Evolutionary conservation across 345 rosid species (phyloP).

Genomic region (Gossypium turneri): DNA sequence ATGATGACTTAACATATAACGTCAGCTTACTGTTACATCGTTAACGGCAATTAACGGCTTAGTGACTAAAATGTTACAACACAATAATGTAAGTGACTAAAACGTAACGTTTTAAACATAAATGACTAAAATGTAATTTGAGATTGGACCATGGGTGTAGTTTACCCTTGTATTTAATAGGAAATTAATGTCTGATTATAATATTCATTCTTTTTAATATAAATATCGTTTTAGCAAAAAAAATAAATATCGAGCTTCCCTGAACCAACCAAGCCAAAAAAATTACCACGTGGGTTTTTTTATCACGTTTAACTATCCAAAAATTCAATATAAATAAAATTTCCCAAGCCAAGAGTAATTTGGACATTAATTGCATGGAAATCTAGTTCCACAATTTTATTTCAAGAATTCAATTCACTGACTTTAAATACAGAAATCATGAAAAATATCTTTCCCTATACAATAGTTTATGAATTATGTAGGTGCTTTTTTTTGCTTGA

Average conservation of each 20-base stretch:
- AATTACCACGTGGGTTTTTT: background rate
- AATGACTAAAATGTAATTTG: too few species aligned
- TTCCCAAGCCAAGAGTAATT: background rate
- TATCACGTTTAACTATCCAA: background rate
- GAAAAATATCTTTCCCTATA: background rate
- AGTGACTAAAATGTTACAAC: too few species aligned
- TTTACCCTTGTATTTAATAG: too few species aligned
- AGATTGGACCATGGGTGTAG: too few species aligned
- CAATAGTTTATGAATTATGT: background rate
- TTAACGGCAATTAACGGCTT: too few species aligned
- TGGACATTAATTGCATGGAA: background rate
- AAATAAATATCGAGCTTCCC: background rate
- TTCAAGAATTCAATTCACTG: background rate
- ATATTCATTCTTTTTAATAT: background rate
- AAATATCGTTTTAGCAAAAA: too few species aligned
- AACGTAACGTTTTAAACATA: too few species aligned
- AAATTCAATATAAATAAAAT: background rate
- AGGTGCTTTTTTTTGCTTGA: background rate
- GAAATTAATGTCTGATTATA: background rate
- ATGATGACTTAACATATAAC: too few species aligned
- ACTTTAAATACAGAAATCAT: background rate
- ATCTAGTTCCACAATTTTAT: slow-evolving; percentile 9
- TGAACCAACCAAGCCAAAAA: background rate
- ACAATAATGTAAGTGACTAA: too few species aligned
- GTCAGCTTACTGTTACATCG: too few species aligned